Conservation (phyloP, 2,329 filamentous ascomycete species). For the Botryotinia convoluta region DNA sequence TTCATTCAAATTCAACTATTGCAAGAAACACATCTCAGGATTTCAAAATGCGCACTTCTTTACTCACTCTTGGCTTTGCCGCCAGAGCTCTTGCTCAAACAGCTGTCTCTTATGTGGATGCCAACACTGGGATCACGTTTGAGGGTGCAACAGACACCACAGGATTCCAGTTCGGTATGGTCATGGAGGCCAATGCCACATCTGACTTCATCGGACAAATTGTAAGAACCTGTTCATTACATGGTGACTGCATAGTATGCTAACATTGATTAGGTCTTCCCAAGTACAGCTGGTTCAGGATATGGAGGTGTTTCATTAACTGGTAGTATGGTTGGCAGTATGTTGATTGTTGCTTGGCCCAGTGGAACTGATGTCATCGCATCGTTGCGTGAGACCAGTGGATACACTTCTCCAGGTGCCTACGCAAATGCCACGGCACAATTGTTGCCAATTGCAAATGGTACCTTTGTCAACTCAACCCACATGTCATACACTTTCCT, state of each 20-base stretch:
- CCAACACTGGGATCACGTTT: slow-evolving; percentile 48
- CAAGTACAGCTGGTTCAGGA: slow-evolving; percentile 36
- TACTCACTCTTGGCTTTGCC: slow-evolving; percentile 10
- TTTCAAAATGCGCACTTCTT: slow-evolving; percentile 15
- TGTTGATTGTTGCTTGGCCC: slow-evolving; percentile 51
- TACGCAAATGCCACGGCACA: slow-evolving; percentile 44
- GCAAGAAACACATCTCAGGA: neutral
- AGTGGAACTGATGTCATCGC: slow-evolving; percentile 45
- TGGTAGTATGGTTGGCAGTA: slow-evolving; percentile 46
- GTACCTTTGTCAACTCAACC: slow-evolving; percentile 52
- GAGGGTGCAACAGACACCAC: slow-evolving; percentile 39
- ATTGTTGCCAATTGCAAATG: slow-evolving; percentile 47
- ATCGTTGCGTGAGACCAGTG: slow-evolving; percentile 43
- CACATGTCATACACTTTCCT: slow-evolving; percentile 55
- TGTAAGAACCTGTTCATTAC: slow-evolving; percentile 39
- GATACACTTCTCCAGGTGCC: slow-evolving; percentile 47
- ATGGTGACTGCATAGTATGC: neutral
- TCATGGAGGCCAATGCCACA: slow-evolving; percentile 47
- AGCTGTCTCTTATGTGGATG: slow-evolving; percentile 41
- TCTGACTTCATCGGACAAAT: slow-evolving; percentile 56
- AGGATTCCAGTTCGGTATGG: slow-evolving; percentile 50
- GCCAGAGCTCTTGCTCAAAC: slow-evolving; percentile 25
- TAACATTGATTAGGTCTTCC: slow-evolving; percentile 10
- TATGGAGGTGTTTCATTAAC: slow-evolving; percentile 50
- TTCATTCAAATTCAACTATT: slow-evolving; percentile 1